Evolutionary conservation across 495 filamentous ascomycete species (phyloP).

Genomic region (Aspergillus sparsus): DNA sequence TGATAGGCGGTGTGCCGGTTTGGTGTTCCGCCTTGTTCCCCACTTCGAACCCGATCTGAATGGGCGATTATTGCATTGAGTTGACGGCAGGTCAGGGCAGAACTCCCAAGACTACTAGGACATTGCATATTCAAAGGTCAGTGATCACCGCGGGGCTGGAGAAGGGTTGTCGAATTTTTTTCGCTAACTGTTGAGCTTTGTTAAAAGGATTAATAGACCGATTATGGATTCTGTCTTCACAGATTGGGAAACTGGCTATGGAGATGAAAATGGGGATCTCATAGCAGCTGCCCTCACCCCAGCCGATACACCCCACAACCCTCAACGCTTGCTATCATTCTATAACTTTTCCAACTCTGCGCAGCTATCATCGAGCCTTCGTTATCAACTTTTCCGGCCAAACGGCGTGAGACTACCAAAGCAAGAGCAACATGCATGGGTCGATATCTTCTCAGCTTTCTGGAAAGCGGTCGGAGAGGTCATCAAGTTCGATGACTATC

Average conservation of each 20-base stretch:
- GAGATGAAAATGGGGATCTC: slow-evolving; percentile 56
- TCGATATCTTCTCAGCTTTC: slow-evolving; percentile 77
- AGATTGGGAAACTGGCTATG: slow-evolving; percentile 63
- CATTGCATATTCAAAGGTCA: no score
- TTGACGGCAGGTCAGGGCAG: neutral
- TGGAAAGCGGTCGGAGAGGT: slow-evolving; percentile 79
- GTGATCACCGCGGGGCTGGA: no score
- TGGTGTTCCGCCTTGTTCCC: slow-evolving; percentile 19
- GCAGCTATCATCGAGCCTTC: slow-evolving; percentile 62
- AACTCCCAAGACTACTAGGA: no score
- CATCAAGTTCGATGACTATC: slow-evolving; percentile 51
- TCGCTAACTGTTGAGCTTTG: no score
- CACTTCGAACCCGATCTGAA: slow-evolving; percentile 12
- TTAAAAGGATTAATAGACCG: neutral
- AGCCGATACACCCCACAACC: slow-evolving; percentile 54
- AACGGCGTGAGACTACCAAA: slow-evolving; percentile 54
- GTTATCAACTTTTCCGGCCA: slow-evolving; percentile 60
- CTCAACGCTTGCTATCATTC: slow-evolving; percentile 60
- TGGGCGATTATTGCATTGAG: neutral
- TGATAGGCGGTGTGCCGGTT: neutral
- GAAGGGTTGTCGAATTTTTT: no score
- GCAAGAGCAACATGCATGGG: slow-evolving; percentile 71
- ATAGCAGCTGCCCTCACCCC: slow-evolving; percentile 73
- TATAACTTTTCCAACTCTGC: slow-evolving; percentile 59
- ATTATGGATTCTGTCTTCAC: slow-evolving; percentile 63